Base-by-base conservation (phyloP, 1,284 basidiomycete genomes). In the Sporisorium exsertum region DNA sequence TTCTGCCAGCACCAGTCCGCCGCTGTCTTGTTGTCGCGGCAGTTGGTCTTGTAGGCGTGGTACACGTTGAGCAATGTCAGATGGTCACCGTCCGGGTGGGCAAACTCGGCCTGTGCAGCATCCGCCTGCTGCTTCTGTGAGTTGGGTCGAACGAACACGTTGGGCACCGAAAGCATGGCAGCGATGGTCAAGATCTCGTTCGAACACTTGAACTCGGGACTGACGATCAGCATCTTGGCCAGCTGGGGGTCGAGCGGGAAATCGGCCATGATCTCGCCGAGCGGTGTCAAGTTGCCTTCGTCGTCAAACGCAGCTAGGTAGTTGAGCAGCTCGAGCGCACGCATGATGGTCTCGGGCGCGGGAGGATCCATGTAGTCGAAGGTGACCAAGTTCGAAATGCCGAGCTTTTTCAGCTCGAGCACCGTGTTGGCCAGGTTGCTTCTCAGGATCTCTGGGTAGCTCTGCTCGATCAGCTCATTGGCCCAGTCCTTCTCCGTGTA, bases 401-500 rank as follows among this genome's bases (percentile, higher is more conserved):
- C 96, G 9, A 97, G 89, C 87, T 97, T 97, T 80, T 96, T 93
- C 73, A 99, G 87, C 86, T 97, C 94, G 65, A 99, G 87, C 10
- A 99, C 95, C 0, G 94, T 94, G 85, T 96, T 97, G 68, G 94
- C 93, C 74, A 99, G 60, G 65, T 86, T 86, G 80, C 92, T 93
- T 71, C 95, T 88, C 73, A 98, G 86, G 81, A 99, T 98, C 87
- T 99, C 96, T 0, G 96, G 96, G 84, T 97, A 92, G 0, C 95
- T 97, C 86, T 97, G 94, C 84, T 97, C 95, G 87, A 97, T 95
- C 55, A 99, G 88, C 87, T 87, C 84, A 47, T 77, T 72, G 33
- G 97, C 95, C 85, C 97, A 99, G 87, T 98, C 96, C 85, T 94
- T 94, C 87, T 98, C 96, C 0, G 96, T 99, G 86, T 97, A 99